Percentiles rank a stretch among this genome's conserved stretches.
Conservation (phyloP, 2,329 filamentous ascomycete species). For the Fusarium domesticum region DNA sequence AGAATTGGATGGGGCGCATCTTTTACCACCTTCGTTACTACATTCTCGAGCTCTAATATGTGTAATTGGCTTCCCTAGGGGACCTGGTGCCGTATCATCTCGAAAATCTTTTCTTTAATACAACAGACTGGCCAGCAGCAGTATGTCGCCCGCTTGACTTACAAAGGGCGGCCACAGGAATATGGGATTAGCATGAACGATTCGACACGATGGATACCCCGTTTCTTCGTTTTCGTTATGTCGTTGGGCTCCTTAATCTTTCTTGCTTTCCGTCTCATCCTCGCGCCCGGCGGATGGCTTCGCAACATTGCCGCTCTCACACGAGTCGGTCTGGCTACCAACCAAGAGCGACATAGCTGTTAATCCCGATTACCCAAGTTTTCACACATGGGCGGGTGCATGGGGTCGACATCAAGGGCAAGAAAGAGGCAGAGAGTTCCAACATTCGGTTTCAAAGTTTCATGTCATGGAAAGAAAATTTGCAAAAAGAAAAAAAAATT, state of each 20-base stretch:
- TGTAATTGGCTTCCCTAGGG: background rate
- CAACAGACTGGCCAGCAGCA: constrained; percentile 39
- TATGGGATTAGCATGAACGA: constrained; percentile 42
- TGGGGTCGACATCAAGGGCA: constrained; percentile 9
- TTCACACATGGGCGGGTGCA: constrained; percentile 4
- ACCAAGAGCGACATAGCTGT: constrained; percentile 13
- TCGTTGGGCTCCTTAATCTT: constrained; percentile 22
- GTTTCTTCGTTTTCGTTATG: constrained; percentile 21
- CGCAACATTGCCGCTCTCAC: constrained; percentile 13
- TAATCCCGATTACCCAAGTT: background rate
- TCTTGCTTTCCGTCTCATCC: constrained; percentile 17
- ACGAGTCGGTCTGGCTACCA: constrained; percentile 28
- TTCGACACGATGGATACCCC: constrained; percentile 46
- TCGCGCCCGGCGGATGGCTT: constrained; percentile 22
- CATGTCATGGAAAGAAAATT: constrained; percentile 3
- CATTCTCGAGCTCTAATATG: constrained; percentile 4
- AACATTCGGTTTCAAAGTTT: background rate
- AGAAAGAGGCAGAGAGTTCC: constrained; percentile 5
- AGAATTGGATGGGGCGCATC: constrained; percentile 13
- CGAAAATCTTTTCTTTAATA: constrained; percentile 32
- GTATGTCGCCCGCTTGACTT: constrained; percentile 28
- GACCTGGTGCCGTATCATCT: constrained; percentile 4
- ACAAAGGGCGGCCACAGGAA: constrained; percentile 27
- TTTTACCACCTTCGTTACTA: constrained; percentile 16
- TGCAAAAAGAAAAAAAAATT: constrained; percentile 12